phyloP scores from a whole-genome alignment of 768 basidiomycete genomes.

The Podaxis mareebaensis region DNA sequence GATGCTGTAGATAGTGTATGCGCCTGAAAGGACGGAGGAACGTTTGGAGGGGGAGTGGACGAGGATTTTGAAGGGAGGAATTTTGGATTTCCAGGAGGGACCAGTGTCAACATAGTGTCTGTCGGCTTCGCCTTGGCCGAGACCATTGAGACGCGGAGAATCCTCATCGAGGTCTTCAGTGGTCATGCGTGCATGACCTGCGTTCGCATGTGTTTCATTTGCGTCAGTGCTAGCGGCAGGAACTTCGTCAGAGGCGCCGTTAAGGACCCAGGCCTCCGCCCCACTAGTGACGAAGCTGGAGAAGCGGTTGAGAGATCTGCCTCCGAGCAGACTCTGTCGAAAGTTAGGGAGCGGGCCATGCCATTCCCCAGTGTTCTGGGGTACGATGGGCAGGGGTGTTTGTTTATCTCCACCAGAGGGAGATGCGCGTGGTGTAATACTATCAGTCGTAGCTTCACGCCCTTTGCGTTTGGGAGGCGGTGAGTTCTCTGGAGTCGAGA shows the following conservation, averaged over 20 bases:
- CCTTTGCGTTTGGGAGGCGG: constrained; percentile 29
- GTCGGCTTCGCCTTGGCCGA: constrained; percentile 56
- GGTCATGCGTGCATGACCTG: constrained; percentile 29
- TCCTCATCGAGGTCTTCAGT: constrained; percentile 43
- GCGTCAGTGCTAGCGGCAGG: neutral
- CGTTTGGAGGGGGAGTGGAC: constrained; percentile 84
- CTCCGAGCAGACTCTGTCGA: constrained; percentile 68
- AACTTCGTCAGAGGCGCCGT: constrained; percentile 40
- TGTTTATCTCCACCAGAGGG: constrained; percentile 38
- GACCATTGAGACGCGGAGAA: constrained; percentile 27
- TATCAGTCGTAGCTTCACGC: constrained; percentile 27
- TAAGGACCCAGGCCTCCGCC: constrained; percentile 81
- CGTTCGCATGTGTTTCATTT: constrained; percentile 21
- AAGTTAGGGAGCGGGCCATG: constrained; percentile 60
- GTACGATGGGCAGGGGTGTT: constrained; percentile 44
- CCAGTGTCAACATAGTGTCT: constrained; percentile 71
- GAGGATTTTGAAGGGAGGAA: constrained; percentile 70
- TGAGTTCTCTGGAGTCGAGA: constrained; percentile 45
- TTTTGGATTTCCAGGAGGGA: constrained; percentile 71
- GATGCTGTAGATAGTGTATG: constrained; percentile 75
- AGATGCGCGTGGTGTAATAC: constrained; percentile 51
- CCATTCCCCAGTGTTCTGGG: constrained; percentile 76
- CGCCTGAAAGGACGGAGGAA: constrained; percentile 61
- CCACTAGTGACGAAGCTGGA: constrained; percentile 85
- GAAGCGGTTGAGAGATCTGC: constrained; percentile 82